Conservation (phyloP, 768 basidiomycete species). For the Tephrocybe sp. region DNA sequence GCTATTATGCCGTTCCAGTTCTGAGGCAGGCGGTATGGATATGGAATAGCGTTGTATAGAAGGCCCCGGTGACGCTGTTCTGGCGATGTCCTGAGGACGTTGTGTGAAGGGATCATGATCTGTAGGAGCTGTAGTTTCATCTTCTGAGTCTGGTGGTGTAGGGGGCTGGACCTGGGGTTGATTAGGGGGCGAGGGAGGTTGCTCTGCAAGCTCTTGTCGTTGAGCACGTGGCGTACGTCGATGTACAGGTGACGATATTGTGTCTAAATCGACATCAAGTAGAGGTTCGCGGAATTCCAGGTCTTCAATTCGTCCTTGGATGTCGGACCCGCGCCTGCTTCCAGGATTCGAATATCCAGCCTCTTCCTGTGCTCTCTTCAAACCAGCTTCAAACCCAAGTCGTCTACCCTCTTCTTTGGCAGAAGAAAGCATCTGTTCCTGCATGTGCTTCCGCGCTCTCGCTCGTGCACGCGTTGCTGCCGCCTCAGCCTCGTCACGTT, state of each 20-base stretch:
- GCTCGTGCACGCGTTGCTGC: constrained; percentile 52
- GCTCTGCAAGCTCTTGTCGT: constrained; percentile 1
- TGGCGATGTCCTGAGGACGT: neutral
- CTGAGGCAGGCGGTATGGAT: constrained; percentile 31
- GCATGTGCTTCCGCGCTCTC: constrained; percentile 48
- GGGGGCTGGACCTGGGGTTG: constrained; percentile 4
- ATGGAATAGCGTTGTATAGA: constrained; percentile 28
- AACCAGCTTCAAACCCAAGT: constrained; percentile 49
- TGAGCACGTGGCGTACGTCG: constrained; percentile 2
- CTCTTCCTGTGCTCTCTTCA: constrained; percentile 37
- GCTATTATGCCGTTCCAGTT: constrained; percentile 23
- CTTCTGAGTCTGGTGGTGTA: constrained; percentile 2
- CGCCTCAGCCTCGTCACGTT: constrained; percentile 59
- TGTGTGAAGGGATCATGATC: neutral
- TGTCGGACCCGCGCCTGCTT: neutral
- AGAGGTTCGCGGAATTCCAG: neutral
- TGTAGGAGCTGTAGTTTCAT: constrained; percentile 2
- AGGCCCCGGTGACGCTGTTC: constrained; percentile 18
- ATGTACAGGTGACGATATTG: constrained; percentile 11
- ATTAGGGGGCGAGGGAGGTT: neutral
- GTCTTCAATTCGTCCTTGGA: neutral
- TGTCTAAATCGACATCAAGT: constrained; percentile 1
- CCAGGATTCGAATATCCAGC: constrained; percentile 6
- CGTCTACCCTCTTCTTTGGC: constrained; percentile 62
- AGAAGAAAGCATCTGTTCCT: constrained; percentile 47